These are phyloP conservation scores for Xeromyces bisporus DNA, from an alignment of 495 filamentous ascomycete species.

Conservation along the genomic window DNA sequence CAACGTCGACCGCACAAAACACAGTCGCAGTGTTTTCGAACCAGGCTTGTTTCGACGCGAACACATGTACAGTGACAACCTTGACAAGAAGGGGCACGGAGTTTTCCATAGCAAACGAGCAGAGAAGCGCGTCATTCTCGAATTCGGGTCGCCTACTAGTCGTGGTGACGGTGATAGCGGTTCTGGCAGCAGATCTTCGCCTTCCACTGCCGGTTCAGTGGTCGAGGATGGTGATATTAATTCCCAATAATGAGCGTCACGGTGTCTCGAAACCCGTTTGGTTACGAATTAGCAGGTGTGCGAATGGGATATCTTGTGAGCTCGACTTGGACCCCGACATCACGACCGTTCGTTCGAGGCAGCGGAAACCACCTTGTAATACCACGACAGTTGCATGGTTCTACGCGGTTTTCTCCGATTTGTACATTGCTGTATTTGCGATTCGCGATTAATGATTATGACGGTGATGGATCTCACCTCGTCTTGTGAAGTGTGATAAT, in stretches of 20 bases:
- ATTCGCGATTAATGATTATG: no score
- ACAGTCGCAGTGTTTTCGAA: constrained; percentile 2
- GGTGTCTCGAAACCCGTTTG: constrained; percentile 1
- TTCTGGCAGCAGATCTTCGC: constrained; percentile 31
- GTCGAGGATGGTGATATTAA: no score
- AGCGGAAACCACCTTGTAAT: no score
- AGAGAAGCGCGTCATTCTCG: constrained; percentile 65
- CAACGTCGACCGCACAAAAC: constrained; percentile 6
- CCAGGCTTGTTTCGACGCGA: constrained; percentile 25
- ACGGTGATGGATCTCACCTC: no score
- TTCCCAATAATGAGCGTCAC: not conserved
- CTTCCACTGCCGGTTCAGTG: constrained; percentile 39
- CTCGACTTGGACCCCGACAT: no score
- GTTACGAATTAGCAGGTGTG: no score
- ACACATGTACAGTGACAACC: constrained; percentile 41
- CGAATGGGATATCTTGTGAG: no score
- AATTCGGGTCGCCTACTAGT: constrained; percentile 85
- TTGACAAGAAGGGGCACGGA: constrained; percentile 58
- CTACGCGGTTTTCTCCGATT: no score
- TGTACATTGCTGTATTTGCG: no score
- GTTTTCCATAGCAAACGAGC: constrained; percentile 89
- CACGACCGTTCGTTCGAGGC: no score
- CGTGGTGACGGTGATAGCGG: constrained; percentile 75
- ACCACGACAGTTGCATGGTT: no score
- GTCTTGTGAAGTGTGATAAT: no score